Base-by-base conservation (phyloP, 176 grass and related monocot genomes). In the Rhipidocladum racemiflorum region DNA sequence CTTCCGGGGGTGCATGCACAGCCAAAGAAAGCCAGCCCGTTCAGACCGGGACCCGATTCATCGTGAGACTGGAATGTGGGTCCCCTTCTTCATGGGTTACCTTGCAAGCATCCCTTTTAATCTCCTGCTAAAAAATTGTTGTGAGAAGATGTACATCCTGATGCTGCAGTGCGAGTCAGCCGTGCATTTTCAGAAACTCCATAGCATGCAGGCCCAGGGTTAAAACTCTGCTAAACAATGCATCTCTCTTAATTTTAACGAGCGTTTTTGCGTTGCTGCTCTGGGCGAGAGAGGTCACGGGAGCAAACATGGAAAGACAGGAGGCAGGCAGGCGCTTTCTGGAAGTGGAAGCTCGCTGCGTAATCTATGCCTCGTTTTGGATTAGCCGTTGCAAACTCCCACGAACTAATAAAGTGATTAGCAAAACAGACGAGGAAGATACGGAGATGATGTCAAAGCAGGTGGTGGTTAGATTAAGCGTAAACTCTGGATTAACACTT, bases 361-460 rank as follows among this genome's bases (percentile, higher is more conserved):
- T 23, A 14, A 1, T 45, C 25, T 15, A 49, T n/a, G 36, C 11
- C 32, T 59, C 54, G n/a, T 65, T 42, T 70, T 20, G 44, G 29
- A 88, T 29, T 84, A 88, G 81, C 75, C 81, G 86, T 88, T 84
- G 86, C 75, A 73, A 42, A 74, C 69, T 79, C 87, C 49, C 17
- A 88, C 1, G 80, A 39, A 61, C 35, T 32, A 48, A 74, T 67
- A 75, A 75, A 51, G 29, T 46, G 59, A 62, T 0, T 13, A 45
- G 44, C 44, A 12, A 46, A 45, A 46, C 44, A 15, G 15, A 15
- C 13, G 7, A 6, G 17, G 8, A 24, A 72, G 24, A 72, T 72
- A 45, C 24, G 0, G 1, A 23, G 65, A 34, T 42, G 65, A 42
- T 6, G 38, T 0, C 21, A 8, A 15, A 3, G 21, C 21, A 29